Conservation (phyloP, 2,329 filamentous ascomycete genomes). For the Penicillium sp. region DNA sequence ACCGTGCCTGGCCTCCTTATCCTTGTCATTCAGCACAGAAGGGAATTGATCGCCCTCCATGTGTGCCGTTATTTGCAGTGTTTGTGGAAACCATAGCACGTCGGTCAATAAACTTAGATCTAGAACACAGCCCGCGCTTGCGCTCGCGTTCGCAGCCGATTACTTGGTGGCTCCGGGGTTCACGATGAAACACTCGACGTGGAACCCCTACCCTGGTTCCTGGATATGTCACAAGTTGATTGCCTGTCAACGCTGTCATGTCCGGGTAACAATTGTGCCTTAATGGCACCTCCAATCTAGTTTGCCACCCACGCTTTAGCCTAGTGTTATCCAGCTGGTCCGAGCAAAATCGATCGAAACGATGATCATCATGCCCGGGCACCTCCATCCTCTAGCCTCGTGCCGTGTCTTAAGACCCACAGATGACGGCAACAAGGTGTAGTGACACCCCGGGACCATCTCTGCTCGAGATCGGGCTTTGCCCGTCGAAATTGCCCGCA, state of each 20-base stretch:
- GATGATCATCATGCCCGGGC: conserved; percentile 10
- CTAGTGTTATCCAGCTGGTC: not conserved
- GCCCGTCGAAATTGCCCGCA: not conserved
- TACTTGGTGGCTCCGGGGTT: not conserved
- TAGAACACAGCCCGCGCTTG: not conserved
- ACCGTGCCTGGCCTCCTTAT: not conserved
- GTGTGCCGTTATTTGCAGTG: not conserved
- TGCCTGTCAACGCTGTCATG: not conserved
- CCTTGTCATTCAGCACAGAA: not conserved
- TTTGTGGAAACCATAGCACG: conserved; percentile 2
- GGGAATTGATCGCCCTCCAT: conserved; percentile 17
- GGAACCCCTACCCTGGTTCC: not conserved
- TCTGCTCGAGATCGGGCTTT: conserved; percentile 6
- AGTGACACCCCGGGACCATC: conserved; percentile 11
- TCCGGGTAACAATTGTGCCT: not conserved
- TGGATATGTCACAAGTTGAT: not conserved
- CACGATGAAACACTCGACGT: not conserved
- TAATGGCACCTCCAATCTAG: not conserved
- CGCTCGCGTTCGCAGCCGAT: too few relatives aligned
- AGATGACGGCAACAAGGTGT: conserved; percentile 8
- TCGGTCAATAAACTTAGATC: not conserved
- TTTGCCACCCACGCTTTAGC: conserved; percentile 6
- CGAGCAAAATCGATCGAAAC: conserved; percentile 13
- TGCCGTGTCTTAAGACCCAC: conserved; percentile 22
- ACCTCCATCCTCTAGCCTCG: conserved; percentile 10